Conservation (phyloP, 257 asterid species). For the Echites panduratus region DNA sequence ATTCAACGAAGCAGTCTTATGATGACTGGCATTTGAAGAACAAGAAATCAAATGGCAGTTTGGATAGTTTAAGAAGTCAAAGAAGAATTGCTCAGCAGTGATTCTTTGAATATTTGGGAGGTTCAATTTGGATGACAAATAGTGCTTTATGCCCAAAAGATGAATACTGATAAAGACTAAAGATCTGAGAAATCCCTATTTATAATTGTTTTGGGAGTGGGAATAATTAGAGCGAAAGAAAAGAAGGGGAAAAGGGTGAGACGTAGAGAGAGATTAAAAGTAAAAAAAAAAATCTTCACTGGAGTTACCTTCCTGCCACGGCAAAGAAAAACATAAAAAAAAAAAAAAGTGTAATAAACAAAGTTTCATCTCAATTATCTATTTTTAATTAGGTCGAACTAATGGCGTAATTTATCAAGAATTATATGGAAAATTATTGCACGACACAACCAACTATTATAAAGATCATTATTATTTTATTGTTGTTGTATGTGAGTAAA, state of each 20-base stretch:
- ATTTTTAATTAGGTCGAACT: background rate
- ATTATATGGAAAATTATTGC: no score
- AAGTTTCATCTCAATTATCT: background rate
- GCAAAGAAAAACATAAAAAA: slow-evolving; percentile 15
- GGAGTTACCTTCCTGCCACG: slow-evolving; percentile 22
- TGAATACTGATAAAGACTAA: background rate
- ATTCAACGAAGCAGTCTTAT: background rate
- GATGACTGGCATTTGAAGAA: slow-evolving; percentile 11
- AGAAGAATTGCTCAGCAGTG: slow-evolving; percentile 10
- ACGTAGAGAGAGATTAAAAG: background rate
- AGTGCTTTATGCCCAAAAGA: background rate
- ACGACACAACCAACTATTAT: no score
- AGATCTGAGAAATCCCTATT: background rate
- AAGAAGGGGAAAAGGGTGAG: background rate
- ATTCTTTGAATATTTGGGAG: slow-evolving; percentile 11
- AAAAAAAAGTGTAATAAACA: background rate
- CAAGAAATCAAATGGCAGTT: background rate
- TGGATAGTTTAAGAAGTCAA: slow-evolving; percentile 25
- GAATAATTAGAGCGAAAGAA: slow-evolving; percentile 1
- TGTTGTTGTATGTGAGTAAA: no score
- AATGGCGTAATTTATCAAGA: no score
- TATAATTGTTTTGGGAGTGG: background rate
- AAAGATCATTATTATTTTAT: no score
- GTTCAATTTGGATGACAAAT: background rate
- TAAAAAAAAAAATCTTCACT: background rate